Base-by-base conservation (phyloP, 192 early-diverging fungal species). In the Lobosporangium transversale region DNA sequence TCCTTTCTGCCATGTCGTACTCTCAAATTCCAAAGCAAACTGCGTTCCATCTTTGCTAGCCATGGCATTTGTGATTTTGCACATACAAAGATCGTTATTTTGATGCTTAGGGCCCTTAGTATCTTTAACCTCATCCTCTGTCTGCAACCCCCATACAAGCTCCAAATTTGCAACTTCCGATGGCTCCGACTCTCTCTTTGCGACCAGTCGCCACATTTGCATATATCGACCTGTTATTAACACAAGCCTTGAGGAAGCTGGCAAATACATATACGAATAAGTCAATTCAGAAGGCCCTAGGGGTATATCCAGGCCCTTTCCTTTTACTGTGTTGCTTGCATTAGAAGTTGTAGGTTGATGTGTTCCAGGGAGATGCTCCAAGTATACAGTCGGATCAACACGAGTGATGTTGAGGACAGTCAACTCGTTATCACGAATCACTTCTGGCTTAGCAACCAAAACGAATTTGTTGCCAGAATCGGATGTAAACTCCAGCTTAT, bases 131-230 rank as follows among this genome's bases (percentile, higher is more conserved):
- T n/a, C n/a, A 8, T 55, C 53, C 2, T 55, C 53, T 5, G 4
- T 7, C 17, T 55, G 53, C 21, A 55, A 33, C 8, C 32, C 53
- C 53, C 53, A 55, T n/a, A 55, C 2, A 4, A 36, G 32, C 35
- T 55, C 53, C 14, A 55, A 20, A n/a, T 37, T 18, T 3, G 53
- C 53, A 11, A 55, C 29, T 4, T 35, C 32, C 7, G 4, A 15
- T 6, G 40, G 24, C 26, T 5, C 4, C n/a, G 37, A 17, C 23
- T 3, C 32, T 4, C 11, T 30, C 1, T 17, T 0, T n/a, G 15
- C 4, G 10, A 18, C 4, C 1, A 58, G 42, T 5, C 44, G 3
- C 56, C 56, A 58, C 7, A 58, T 20, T 17, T 58, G 56, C 15
- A 58, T 36, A 44, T 44, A 58, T 23, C 42, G 40, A 29, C 42